Evolutionary conservation across 164 flowering plant genomes (phyloP).

Genomic region (Vitis vinifera): ASM3070453v1 NC_081815.1:5612001-5612500

Average conservation of each 20-base stretch:
- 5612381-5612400: conserved; percentile 14
- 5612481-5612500: neutral
- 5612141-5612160: neutral
- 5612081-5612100: neutral
- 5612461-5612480: conserved; percentile 12
- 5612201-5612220: conserved; percentile 1
- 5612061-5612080: neutral
- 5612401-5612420: conserved; percentile 22
- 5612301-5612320: neutral
- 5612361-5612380: neutral
- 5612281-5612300: conserved; percentile 7
- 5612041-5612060: neutral
- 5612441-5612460: conserved; percentile 10
- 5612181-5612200: neutral
- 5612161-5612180: conserved; percentile 2
- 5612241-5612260: neutral
- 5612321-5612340: conserved; percentile 7
- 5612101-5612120: neutral
- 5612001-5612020: neutral
- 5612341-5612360: conserved; percentile 1
- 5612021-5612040: neutral
- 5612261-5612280: conserved; percentile 4
- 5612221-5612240: neutral
- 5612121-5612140: conserved; percentile 1
- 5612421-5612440: neutral